Base-by-base conservation (phyloP, 257 asterid genomes). In the Osmanthus fragrans region DNA sequence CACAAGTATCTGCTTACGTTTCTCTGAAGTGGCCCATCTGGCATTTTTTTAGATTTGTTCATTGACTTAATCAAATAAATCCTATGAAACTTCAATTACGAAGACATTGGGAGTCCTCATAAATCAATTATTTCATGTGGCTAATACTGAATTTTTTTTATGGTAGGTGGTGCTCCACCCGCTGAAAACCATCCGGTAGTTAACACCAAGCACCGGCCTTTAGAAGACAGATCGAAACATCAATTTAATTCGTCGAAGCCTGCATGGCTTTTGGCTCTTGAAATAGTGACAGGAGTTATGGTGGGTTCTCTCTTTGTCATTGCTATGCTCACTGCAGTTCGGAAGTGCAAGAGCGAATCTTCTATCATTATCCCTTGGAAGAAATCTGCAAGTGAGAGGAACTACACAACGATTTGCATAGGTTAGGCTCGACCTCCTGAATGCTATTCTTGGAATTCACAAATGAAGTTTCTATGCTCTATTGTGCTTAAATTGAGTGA, bases 221-320 rank as follows among this genome's bases (percentile, higher is more conserved):
- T 77, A 67, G 85, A 56, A 66, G 85, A 75, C 66, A 71, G 42
- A 68, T 30, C 89, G 29, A 86, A 81, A 77, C 90, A 81, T 81
- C 90, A 72, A 51, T 74, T 81, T 78, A 76, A 84, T 45, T 77
- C 96, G 47, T 82, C 96, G 10, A 95, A 81, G 81, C 98, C 96
- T 13, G 60, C 84, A 36, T 93, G 99, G 99, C 98, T 92, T 66
- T 85, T 91, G 83, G 89, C 91, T 70, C 87, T 95, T 27, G 99
- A 95, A 85, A 85, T 95, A 73, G 86, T 74, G 27, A 95, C 96
- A 9, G 99, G 98, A 71, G 54, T 79, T 69, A 84, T 88, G 86
- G 92, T 81, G 4, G 90, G 94, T 9, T 68, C 87, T 56, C 87
- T 95, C 79, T 84, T 92, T 69, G 70, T 90, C 19, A 37, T 86